Evolutionary conservation across 352 stramenopile species (phyloP).

Genomic region (Globisporangium cylindrosporum): DNA sequence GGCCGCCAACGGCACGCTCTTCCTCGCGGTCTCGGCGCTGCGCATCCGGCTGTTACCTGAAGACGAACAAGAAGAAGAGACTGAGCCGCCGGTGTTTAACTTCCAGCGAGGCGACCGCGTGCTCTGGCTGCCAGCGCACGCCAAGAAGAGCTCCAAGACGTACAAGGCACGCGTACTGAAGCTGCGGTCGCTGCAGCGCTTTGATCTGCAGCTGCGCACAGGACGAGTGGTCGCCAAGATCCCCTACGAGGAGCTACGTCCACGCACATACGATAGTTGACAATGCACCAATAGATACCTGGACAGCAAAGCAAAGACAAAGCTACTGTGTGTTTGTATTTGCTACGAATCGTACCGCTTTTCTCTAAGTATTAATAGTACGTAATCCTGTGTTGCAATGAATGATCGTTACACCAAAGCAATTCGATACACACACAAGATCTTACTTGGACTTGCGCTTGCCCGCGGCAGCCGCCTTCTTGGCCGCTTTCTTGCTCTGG

Average conservation of each 20-base stretch:
- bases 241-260: conserved; percentile 36
- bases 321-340: conserved; percentile 1
- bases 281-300: background rate
- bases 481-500: conserved; percentile 64
- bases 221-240: conserved; percentile 40
- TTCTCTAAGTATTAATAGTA: conserved; percentile 19
- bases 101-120: conserved; percentile 36
- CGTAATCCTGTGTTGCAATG: background rate
- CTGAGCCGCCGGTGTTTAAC: conserved; percentile 14
- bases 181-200: conserved; percentile 37
- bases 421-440: background rate
- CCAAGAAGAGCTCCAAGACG: conserved; percentile 14
- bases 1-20: conserved; percentile 40
- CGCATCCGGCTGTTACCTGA: conserved; percentile 35
- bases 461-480: conserved; percentile 41
- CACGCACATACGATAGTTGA: conserved; percentile 19
- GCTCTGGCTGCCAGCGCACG: conserved; percentile 29
- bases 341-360: conserved; percentile 3
- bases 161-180: conserved; percentile 47
- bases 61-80: conserved; percentile 14
- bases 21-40: conserved; percentile 40
- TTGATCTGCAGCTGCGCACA: conserved; percentile 49
- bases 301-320: background rate
- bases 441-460: conserved; percentile 73
- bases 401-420: background rate